Evolutionary conservation across 1,284 basidiomycete species (phyloP).

Genomic region (Cryptococcus depauperatus): DNA sequence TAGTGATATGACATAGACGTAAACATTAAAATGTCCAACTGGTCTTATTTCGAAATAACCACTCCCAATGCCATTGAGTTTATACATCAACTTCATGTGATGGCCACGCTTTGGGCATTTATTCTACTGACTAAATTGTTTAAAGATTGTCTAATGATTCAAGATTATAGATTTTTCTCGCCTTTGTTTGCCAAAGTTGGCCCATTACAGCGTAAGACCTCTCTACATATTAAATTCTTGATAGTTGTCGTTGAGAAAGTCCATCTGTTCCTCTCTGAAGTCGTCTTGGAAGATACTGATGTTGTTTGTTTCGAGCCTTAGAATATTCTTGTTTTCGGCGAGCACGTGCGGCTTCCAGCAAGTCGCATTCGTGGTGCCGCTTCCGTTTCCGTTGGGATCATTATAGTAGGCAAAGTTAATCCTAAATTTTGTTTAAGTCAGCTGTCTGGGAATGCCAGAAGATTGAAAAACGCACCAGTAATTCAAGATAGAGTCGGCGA

Average conservation of each 20-base stretch:
- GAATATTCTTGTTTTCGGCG: slow-evolving; percentile 22
- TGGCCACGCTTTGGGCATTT: no score
- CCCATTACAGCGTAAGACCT: no score
- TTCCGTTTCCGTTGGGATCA: slow-evolving; percentile 28
- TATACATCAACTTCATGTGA: no score
- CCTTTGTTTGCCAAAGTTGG: no score
- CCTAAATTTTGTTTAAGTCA: slow-evolving; percentile 13
- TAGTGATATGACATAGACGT: no score
- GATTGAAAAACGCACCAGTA: slow-evolving; percentile 30
- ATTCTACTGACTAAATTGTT: no score
- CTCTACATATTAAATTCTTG: slow-evolving; percentile 19
- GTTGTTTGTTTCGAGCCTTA: slow-evolving; percentile 23
- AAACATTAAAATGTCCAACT: no score
- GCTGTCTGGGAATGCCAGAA: not conserved
- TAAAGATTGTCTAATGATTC: no score
- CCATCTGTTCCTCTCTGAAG: slow-evolving; percentile 30
- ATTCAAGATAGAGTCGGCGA: slow-evolving; percentile 26
- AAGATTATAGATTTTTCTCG: no score
- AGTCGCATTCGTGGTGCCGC: slow-evolving; percentile 7
- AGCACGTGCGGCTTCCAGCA: slow-evolving; percentile 33
- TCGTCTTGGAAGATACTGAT: slow-evolving; percentile 31
- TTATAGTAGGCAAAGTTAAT: slow-evolving; percentile 40
- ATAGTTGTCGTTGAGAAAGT: slow-evolving; percentile 26
- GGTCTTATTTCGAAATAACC: no score
- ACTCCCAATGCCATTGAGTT: no score